Conservation (phyloP, 2,329 filamentous ascomycete species). For the Leptosphaerulina australis region DNA sequence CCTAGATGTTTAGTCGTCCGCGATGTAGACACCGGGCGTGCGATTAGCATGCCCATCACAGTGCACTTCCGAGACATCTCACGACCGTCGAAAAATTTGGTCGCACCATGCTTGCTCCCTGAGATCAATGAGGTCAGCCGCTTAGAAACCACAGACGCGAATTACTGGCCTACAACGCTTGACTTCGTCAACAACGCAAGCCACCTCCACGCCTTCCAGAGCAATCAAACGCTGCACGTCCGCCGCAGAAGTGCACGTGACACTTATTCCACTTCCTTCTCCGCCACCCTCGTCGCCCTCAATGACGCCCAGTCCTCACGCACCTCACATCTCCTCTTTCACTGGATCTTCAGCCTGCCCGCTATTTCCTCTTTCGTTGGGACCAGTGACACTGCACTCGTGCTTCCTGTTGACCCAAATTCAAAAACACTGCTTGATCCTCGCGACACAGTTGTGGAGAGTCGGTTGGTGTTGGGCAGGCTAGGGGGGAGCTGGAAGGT, state of each 20-base stretch:
- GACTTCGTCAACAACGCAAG: constrained; percentile 70
- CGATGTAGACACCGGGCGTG: constrained; percentile 82
- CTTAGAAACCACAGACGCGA: constrained; percentile 66
- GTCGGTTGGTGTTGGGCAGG: constrained; percentile 66
- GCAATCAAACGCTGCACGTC: constrained; percentile 75
- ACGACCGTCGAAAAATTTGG: constrained; percentile 40
- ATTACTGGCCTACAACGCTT: constrained; percentile 82
- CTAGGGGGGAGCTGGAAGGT: constrained; percentile 55
- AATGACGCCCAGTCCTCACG: constrained; percentile 61
- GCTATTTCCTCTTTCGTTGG: constrained; percentile 52
- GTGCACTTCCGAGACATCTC: constrained; percentile 62
- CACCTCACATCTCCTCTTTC: constrained; percentile 59
- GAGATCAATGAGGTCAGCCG: constrained; percentile 67
- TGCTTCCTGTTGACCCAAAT: constrained; percentile 50
- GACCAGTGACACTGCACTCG: constrained; percentile 64
- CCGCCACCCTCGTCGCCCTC: constrained; percentile 74
- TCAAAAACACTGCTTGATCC: constrained; percentile 59
- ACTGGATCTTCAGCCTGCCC: constrained; percentile 74
- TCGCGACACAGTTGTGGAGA: constrained; percentile 70
- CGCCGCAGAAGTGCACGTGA: constrained; percentile 67
- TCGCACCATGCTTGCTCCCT: constrained; percentile 65
- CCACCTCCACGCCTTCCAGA: constrained; percentile 68
- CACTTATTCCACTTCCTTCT: constrained; percentile 68
- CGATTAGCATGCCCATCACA: constrained; percentile 73
- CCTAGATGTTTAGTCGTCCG: constrained; percentile 85